Conservation (phyloP, 2,329 filamentous ascomycete genomes). For the Neurospora crassa region DNA sequence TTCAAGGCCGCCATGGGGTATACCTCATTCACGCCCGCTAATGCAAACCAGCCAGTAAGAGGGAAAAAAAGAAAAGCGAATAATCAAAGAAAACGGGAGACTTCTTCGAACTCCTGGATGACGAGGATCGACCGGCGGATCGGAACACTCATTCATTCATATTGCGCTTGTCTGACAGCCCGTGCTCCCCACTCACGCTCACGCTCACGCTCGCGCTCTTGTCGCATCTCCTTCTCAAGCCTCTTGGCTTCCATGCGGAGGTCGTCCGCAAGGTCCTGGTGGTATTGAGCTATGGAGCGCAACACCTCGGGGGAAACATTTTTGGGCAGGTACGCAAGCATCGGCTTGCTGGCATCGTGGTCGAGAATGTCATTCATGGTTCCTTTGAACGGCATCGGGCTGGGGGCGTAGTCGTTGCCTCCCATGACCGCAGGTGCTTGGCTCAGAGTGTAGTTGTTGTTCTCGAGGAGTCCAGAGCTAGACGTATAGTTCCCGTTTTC, state of each 20-base stretch:
- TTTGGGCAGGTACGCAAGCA: neutral
- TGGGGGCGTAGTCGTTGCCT: neutral
- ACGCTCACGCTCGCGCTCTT: neutral
- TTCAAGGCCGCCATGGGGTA: neutral
- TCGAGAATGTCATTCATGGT: neutral
- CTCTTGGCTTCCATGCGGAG: neutral
- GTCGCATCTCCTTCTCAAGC: neutral
- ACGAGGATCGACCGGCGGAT: neutral
- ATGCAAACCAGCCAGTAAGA: neutral
- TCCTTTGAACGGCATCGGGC: neutral
- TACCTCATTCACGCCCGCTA: neutral
- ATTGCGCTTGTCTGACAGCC: neutral
- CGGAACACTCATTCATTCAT: neutral
- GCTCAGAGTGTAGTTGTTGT: neutral
- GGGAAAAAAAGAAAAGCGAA: neutral
- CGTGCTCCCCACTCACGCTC: neutral
- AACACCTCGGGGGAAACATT: neutral
- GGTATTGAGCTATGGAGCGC: neutral
- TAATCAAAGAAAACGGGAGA: neutral
- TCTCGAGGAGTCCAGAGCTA: too few species aligned
- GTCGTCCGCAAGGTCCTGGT: neutral
- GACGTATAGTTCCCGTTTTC: neutral
- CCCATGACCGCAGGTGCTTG: neutral
- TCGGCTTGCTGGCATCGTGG: neutral
- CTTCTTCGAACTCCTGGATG: too few species aligned